Evolutionary conservation across 2,329 filamentous ascomycete genomes (phyloP), one percentile per base, ranked within the genome.

Genomic region (Aspergillus clavatus): DNA sequence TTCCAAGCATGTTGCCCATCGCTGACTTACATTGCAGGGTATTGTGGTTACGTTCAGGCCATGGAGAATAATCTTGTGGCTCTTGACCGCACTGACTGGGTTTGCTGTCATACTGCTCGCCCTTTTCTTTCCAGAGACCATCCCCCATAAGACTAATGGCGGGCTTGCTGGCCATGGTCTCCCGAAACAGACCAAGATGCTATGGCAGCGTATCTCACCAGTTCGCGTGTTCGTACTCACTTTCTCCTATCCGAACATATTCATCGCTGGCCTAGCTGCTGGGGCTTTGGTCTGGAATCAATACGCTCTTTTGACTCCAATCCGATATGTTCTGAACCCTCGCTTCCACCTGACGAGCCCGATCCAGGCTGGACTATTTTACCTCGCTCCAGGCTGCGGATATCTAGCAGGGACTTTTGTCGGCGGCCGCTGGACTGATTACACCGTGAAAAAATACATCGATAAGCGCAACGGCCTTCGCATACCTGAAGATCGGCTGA

Each of bases 51-150:
- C 85, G 0, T 89, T 81, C 64, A 74, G 76, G 5, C 78, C 75
- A 2, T 91, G 87, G 87, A 76, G 84, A 14, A 78, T 79, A 33
- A 87, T 89, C 42, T 89, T 89, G 69, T 89, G 84, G 82, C 71
- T 90, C 0, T 86, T 89, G 59, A 81, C 82, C 0, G 85, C 78
- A 0, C 72, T 89, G 5, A 82, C 82, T 0, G 84, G 78, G 2
- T 59, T 77, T 0, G 82, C 79, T 1, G 72, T 76, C 0, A 16
- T 82, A 0, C 75, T 83, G 0, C 76, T 86, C 24, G 76, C 80
- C 52, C 80, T 87, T 54, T 69, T 87, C 10, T 75, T 89, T 8
- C 83, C 84, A 0, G 86, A 90, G 61, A 90, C 86, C 0, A 84
- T 86, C 40, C 83, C 84, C 46, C 75, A 79, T 48, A 81, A 77